Evolutionary conservation across 148 eudicot species (phyloP).

Genomic region (Drosera capensis): DNA sequence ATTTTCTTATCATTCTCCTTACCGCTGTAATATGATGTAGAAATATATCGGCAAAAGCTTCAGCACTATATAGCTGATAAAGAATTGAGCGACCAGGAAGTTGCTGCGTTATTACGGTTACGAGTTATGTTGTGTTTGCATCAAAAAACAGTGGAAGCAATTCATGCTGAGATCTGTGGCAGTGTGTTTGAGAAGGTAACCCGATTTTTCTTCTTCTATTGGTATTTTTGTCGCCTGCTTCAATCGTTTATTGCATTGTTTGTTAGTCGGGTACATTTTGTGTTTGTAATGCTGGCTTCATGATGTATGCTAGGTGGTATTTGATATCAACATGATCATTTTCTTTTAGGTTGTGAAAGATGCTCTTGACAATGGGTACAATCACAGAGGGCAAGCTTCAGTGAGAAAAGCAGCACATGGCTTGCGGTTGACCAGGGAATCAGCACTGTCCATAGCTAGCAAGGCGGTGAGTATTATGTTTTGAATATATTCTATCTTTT

Average conservation of each 20-base stretch:
- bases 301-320: neutral
- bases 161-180: constrained; percentile 86
- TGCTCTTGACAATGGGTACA: constrained; percentile 75
- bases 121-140: constrained; percentile 85
- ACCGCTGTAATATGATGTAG: constrained; percentile 15
- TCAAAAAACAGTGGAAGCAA: constrained; percentile 68
- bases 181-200: constrained; percentile 77
- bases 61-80: constrained; percentile 71
- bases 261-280: too few species aligned
- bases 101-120: constrained; percentile 49
- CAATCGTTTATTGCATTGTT: too few species aligned
- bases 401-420: constrained; percentile 96
- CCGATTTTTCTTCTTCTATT: too few species aligned
- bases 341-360: constrained; percentile 58
- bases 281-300: too few species aligned
- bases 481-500: neutral
- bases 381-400: constrained; percentile 46
- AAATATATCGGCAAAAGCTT: constrained; percentile 84
- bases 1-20: neutral
- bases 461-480: constrained; percentile 54
- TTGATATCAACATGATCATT: neutral
- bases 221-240: neutral
- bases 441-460: constrained; percentile 85
- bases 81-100: constrained; percentile 71
- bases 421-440: constrained; percentile 84